Evolutionary conservation across 1,284 basidiomycete genomes (phyloP), one percentile per base, ranked within the genome.

Genomic region (Agaricales sp.): DNA sequence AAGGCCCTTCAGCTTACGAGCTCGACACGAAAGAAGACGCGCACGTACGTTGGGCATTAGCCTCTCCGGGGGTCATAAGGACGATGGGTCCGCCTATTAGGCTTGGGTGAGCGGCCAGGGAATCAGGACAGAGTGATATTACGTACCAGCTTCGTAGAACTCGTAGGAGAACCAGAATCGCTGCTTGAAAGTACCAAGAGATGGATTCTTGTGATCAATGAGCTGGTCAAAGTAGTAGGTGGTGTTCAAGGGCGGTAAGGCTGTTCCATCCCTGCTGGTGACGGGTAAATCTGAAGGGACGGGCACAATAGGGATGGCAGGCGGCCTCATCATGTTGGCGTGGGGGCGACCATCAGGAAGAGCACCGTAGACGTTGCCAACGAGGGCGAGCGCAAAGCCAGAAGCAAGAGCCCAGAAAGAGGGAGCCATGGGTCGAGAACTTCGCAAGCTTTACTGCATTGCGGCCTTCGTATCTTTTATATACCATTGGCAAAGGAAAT

Each of bases 201-300:
- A 57, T 12, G 74, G 69, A 50, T 77, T 64, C 26, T 59, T 68
- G 57, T 78, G 77, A 57, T 78, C 75, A 48, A 77, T 73, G 49
- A 77, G 58, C 56, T 79, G 76, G 53, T 78, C 65, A 51, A 78
- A 79, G 52, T 65, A 63, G 58, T 77, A 77, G 3, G 67, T 64
- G 1, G 65, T 70, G 35, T 57, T 58, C 22, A 57, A n/a, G 20
- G 41, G 41, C 8, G 41, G 41, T 11, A 21, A 11, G 8, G 8
- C 20, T 8, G 41, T 35, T 8, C 30, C 30, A n/a, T 35, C n/a
- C 30, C 30, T 35, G 30, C 30, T 35, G 30, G n/a, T n/a, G n/a
- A 35, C 41, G 11, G 20, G 20, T 19, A 8, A 8, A 8, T 43
- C 41, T 37, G 30, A 16, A 21, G 13, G 41, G 11, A 16, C 11